Evolutionary conservation across 805 yeast genomes (phyloP), one percentile per base, ranked within the genome.

Genomic region (Cyberlindnera nakhonratchasimensis): DNA sequence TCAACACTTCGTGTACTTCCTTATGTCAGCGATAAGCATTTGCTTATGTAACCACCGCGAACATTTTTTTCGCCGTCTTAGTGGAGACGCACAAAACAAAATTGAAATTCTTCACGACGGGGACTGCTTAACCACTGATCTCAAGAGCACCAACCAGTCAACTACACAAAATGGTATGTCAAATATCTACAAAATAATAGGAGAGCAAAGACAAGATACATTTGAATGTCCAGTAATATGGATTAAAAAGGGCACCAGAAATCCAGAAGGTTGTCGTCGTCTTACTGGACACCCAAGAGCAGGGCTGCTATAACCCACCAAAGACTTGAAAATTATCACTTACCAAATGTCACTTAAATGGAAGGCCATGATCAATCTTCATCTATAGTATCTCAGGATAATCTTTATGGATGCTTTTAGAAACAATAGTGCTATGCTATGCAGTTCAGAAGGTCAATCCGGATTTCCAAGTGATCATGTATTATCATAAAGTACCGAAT

Each of bases 141-240:
- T 14, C 10, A 25, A 38, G 12, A 37, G 26, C 34, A 30, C 29
- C 35, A 34, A 13, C 31, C 36, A 41, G 38, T 35, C 39, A 37
- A 40, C 40, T 35, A 39, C 38, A 40, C 49, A 49, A 48, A 46
- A 49, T 49, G 53, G 53, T 49, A 49, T 40, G 53, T 49, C 19
- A 7, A 18, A 2, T 5, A 13, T 11, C 24, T 16, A 17, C 17
- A 13, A 18, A n/a, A 28, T 23, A 24, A 11, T 9, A 14, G 22
- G 23, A 13, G 20, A 19, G n/a, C 9, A 16, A 22, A 33, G 17
- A 11, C 17, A 31, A 24, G 30, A 28, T 13, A 16, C 22, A 20
- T 13, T n/a, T n/a, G n/a, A n/a, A 17, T 4, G 12, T 10, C 5
- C 22, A 31, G 12, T 23, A n/a, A 18, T 19, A 30, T 18, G 9